phyloP scores from a whole-genome alignment of 192 early-diverging fungal species.

The Chytriomyces sp. region DNA sequence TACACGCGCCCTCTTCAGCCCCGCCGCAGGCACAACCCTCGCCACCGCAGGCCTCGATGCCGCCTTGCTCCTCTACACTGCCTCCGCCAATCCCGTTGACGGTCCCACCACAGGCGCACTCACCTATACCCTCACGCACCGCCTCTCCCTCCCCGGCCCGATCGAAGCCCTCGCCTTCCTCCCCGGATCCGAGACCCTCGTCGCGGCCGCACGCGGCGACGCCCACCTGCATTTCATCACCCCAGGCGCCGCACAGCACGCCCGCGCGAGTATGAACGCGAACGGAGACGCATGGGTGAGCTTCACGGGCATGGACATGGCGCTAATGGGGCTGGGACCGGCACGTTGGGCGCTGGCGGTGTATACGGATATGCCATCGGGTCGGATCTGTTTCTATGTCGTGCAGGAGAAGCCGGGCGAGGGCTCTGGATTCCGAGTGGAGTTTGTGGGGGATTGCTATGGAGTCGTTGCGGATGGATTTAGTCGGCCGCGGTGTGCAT shows the following conservation, averaged over 20 bases:
- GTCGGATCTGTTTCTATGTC: constrained; percentile 6
- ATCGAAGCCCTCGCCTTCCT: constrained; percentile 66
- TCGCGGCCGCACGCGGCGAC: constrained; percentile 69
- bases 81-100: not conserved
- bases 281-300: constrained; percentile 83
- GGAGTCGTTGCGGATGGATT: constrained; percentile 65
- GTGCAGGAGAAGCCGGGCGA: not conserved
- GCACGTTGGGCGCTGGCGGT: constrained; percentile 8
- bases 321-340: not conserved
- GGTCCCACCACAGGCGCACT: constrained; percentile 3
- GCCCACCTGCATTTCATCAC: constrained; percentile 73
- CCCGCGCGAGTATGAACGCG: constrained; percentile 67
- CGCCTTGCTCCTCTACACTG: constrained; percentile 63
- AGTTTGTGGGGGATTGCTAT: constrained; percentile 65
- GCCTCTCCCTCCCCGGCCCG: constrained; percentile 56
- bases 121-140: constrained; percentile 41
- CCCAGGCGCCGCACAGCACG: constrained; percentile 31
- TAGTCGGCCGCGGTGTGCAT: constrained; percentile 64
- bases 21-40: constrained; percentile 55
- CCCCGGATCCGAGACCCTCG: constrained; percentile 39
- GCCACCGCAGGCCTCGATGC: constrained; percentile 74
- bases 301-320: constrained; percentile 74
- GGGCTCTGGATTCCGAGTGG: not conserved
- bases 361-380: constrained; percentile 19
- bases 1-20: constrained; percentile 60